Base-by-base conservation (phyloP, 306 rosid species). In the Leucaena leucocephala region DNA sequence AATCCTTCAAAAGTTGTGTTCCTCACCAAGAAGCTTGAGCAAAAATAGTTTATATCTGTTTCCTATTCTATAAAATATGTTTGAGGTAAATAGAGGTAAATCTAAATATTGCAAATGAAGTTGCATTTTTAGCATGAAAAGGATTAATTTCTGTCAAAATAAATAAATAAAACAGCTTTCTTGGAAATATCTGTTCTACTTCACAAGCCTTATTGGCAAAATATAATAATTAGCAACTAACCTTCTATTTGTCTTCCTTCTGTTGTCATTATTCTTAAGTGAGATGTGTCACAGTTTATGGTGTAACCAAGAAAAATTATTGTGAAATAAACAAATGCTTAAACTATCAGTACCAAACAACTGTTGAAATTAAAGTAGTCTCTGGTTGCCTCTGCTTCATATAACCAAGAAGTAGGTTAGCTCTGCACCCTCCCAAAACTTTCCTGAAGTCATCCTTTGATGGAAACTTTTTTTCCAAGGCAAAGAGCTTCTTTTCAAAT, bases 161-260 rank as follows among this genome's bases (percentile, higher is more conserved):
- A 54, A 54, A 54, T 17, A n/a, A n/a, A 8, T 6, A 33, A 72
- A 54, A 3, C 46, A 27, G 15, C 6, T 22, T 40, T 16, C 54
- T 48, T 38, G 38, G 71, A 70, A 72, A 14, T 71, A 48, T 49
- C 11, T 21, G 39, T 49, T 40, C 27, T 66, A 19, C 44, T 54
- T 68, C 68, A 67, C 54, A 80, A 44, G 44, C 50, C 44, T 45
- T 43, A 61, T 54, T 54, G 63, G 21, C 45, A 27, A 52, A 34
- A 21, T 75, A 75, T 59, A 39, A 58, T 59, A 58, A 36, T 76
- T 49, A 48, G 67, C 22, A 35, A 4, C 19, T 38, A 64, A 45
- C 61, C 34, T 81, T 62, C 54, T 58, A 57, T 66, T 54, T 68
- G 12, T 73, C 17, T 80, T 72, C 40, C 75, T 46, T 54, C 27